Evolutionary conservation across 495 filamentous ascomycete species (phyloP).

Genomic region (Neurospora sp.): DNA sequence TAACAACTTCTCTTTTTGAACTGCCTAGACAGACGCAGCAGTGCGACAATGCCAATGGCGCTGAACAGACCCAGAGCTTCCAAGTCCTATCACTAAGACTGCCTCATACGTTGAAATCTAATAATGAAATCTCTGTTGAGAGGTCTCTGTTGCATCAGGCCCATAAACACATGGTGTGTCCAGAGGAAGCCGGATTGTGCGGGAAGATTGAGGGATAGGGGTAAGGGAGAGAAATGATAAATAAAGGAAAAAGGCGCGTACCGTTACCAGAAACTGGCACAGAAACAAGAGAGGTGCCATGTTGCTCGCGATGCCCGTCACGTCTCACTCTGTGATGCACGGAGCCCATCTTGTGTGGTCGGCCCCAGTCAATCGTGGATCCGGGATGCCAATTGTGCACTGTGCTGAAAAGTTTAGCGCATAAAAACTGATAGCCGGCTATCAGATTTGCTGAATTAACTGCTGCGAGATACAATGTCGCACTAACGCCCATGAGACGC

Average conservation of each 20-base stretch:
- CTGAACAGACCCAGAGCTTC: not conserved
- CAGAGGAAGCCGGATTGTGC: not conserved
- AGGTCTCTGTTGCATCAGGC: not conserved
- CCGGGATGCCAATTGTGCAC: not conserved
- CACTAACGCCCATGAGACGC: not conserved
- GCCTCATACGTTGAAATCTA: not conserved
- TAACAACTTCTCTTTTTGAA: not conserved
- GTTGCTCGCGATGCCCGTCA: not conserved
- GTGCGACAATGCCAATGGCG: not conserved
- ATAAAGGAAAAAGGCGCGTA: conserved; percentile 19
- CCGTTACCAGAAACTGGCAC: conserved; percentile 11
- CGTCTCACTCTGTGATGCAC: not conserved
- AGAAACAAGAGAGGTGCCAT: conserved; percentile 1
- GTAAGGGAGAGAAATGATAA: conserved; percentile 6
- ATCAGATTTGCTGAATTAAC: not conserved
- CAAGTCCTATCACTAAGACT: not conserved
- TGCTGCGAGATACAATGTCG: not conserved
- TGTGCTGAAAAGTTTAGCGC: not conserved
- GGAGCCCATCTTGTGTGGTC: not conserved
- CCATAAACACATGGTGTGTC: not conserved
- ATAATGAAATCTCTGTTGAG: not conserved
- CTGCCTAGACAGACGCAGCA: not conserved
- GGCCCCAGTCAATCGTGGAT: not conserved
- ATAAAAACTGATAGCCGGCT: not conserved
- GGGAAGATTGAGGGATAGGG: not conserved